Conservation (phyloP, 2,329 filamentous ascomycete genomes). For the Aspergillus japonicus region DNA sequence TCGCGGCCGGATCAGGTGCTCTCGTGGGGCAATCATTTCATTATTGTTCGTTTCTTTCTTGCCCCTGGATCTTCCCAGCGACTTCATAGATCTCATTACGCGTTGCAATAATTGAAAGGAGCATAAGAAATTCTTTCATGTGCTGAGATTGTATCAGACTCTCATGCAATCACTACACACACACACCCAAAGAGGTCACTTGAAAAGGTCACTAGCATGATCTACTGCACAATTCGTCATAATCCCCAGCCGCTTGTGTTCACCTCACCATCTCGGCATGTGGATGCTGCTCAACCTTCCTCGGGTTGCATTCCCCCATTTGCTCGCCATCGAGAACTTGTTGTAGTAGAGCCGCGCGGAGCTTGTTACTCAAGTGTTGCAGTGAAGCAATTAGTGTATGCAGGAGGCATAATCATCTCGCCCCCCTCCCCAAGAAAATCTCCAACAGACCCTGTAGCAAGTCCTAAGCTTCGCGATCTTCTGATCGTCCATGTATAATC, state of each 20-base stretch:
- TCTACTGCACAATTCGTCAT: not conserved
- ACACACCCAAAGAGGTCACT: not conserved
- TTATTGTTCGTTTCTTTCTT: not conserved
- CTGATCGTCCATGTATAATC: not conserved
- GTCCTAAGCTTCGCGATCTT: not conserved
- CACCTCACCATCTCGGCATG: not conserved
- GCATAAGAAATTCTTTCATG: not conserved
- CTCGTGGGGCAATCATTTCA: not conserved
- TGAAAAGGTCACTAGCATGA: not conserved
- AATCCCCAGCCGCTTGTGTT: not conserved
- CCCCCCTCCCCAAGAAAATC: not conserved
- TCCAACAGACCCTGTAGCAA: not conserved
- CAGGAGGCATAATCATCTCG: slow-evolving; percentile 4
- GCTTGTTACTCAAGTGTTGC: not conserved
- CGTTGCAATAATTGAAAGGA: too few species aligned
- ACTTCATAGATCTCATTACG: not conserved
- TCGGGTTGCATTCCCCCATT: slow-evolving; percentile 7
- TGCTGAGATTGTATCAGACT: not conserved
- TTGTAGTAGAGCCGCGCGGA: not conserved
- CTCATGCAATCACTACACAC: not conserved
- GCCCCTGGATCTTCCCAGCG: not conserved
- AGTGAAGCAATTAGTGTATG: not conserved
- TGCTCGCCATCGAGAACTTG: not conserved
- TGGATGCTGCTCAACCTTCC: not conserved
- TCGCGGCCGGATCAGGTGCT: slow-evolving; percentile 12